These are phyloP conservation scores for Aegilops umbellulata DNA, from an alignment of 176 grass and related monocot species.

Conservation along the genomic window DNA sequence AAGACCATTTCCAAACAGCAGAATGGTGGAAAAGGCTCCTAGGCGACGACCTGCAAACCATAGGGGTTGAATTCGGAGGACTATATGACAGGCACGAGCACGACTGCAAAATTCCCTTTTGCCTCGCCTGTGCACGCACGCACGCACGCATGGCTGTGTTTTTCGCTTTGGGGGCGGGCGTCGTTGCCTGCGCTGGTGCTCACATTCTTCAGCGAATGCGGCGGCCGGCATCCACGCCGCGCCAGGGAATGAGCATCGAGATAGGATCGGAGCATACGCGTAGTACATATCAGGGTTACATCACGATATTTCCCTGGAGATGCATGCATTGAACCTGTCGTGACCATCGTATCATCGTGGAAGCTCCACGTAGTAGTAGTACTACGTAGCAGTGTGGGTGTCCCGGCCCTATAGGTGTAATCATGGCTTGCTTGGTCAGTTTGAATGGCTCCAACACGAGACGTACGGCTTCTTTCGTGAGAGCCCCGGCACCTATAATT, in stretches of 20 bases:
- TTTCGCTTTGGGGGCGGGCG: too few relatives aligned
- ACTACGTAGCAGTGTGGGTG: too few relatives aligned
- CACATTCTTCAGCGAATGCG: constrained; percentile 26
- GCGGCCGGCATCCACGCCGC: background rate
- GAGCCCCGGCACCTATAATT: background rate
- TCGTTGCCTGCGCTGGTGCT: background rate
- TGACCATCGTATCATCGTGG: too few relatives aligned
- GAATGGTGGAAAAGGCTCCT: too few relatives aligned
- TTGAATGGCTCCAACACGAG: background rate
- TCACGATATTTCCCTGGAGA: background rate
- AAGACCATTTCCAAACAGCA: background rate
- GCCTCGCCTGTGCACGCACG: too few relatives aligned
- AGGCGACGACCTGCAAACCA: background rate
- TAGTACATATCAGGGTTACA: too few relatives aligned
- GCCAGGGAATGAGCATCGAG: too few relatives aligned
- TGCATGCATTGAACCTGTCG: constrained; percentile 1
- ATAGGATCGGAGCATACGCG: too few relatives aligned
- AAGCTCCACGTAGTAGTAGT: too few relatives aligned
- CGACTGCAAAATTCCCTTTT: background rate
- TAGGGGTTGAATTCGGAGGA: constrained; percentile 22
- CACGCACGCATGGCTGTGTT: too few relatives aligned
- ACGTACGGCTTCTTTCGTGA: background rate
- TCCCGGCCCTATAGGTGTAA: too few relatives aligned
- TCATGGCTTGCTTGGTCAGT: background rate
- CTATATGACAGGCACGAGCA: background rate